phyloP scores from a whole-genome alignment of 441 rosid species.

The Codiaeum variegatum region DNA sequence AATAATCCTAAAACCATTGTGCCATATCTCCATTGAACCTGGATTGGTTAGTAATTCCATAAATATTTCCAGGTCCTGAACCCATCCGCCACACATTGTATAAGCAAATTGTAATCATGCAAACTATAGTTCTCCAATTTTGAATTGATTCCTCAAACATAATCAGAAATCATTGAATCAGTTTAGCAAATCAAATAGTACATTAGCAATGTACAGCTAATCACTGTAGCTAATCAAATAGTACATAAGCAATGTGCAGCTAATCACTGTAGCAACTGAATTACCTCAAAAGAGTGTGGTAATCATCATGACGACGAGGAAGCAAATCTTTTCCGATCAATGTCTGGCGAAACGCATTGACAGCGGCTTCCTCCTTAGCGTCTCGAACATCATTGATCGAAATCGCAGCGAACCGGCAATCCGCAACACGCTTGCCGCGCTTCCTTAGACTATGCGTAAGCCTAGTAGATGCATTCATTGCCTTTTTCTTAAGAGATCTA shows the following conservation, averaged over 20 bases:
- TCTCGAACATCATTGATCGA: slow-evolving; percentile 77
- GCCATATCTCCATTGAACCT: background rate
- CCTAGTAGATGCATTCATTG: slow-evolving; percentile 71
- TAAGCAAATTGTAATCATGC: background rate
- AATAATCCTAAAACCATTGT: background rate
- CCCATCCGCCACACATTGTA: background rate
- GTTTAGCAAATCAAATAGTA: background rate
- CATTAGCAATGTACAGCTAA: background rate
- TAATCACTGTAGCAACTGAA: background rate
- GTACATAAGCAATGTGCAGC: background rate
- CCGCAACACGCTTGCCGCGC: slow-evolving; percentile 61
- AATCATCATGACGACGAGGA: slow-evolving; percentile 69
- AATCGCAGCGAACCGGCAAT: slow-evolving; percentile 48
- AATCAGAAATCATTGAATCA: slow-evolving; percentile 2
- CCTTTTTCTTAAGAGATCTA: slow-evolving; percentile 66
- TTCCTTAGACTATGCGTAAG: slow-evolving; percentile 63
- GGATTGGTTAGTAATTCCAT: background rate
- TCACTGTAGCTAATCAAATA: background rate
- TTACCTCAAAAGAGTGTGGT: slow-evolving; percentile 86
- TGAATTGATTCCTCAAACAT: background rate
- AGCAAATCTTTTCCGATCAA: slow-evolving; percentile 66
- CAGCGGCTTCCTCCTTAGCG: slow-evolving; percentile 68
- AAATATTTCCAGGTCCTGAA: background rate
- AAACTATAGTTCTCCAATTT: background rate
- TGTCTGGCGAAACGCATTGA: slow-evolving; percentile 55